Conservation (phyloP, 306 rosid genomes). For the Acacia melanoxylon region DNA sequence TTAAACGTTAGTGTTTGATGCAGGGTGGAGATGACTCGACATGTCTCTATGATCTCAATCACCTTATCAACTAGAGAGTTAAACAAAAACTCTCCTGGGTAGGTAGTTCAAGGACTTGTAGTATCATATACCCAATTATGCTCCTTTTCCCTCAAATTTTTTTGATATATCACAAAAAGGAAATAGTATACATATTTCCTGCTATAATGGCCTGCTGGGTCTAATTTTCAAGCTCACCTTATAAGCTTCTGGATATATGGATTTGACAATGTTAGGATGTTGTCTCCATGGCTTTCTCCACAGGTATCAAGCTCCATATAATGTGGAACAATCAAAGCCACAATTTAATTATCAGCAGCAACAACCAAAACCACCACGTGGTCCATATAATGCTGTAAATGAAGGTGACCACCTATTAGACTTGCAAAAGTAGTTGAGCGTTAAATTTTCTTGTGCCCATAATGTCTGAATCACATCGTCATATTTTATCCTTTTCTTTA, state of each 20-base stretch:
- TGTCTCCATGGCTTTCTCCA: slow-evolving; percentile 11
- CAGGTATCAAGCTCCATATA: slow-evolving; percentile 81
- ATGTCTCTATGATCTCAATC: slow-evolving; percentile 95
- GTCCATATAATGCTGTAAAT: slow-evolving; percentile 64
- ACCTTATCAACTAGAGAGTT: slow-evolving; percentile 72
- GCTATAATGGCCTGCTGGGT: neutral
- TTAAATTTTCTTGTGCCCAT: neutral
- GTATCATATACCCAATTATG: neutral
- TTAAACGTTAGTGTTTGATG: slow-evolving; percentile 34
- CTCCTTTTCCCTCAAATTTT: slow-evolving; percentile 2
- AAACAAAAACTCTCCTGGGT: slow-evolving; percentile 86
- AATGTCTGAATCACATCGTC: slow-evolving; percentile 8
- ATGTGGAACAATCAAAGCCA: slow-evolving; percentile 61
- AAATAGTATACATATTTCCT: neutral
- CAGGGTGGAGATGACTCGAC: slow-evolving; percentile 99
- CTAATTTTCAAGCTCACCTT: neutral
- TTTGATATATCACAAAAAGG: neutral
- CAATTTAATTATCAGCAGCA: slow-evolving; percentile 77
- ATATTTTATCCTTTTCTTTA: slow-evolving; percentile 31
- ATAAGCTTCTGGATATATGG: slow-evolving; percentile 2
- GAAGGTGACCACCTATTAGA: slow-evolving; percentile 56
- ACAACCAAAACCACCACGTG: slow-evolving; percentile 65
- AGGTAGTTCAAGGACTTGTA: slow-evolving; percentile 25
- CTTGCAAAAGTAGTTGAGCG: neutral
- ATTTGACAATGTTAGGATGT: slow-evolving; percentile 13